Evolutionary conservation across 2,329 filamentous ascomycete genomes (phyloP).

Genomic region (Claviceps fusiformis): DNA sequence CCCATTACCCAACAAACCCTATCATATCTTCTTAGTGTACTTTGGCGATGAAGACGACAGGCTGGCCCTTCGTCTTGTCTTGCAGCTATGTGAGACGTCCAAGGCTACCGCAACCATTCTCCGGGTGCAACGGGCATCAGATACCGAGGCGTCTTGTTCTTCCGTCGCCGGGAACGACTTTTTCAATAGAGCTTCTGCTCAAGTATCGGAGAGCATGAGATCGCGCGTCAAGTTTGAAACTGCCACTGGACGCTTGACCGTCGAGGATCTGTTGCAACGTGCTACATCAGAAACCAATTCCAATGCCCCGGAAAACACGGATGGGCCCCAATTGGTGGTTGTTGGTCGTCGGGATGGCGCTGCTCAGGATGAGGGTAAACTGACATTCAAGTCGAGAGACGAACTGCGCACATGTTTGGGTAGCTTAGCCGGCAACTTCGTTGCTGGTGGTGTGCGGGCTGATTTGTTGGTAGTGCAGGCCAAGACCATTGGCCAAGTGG

Average conservation of each 20-base stretch:
- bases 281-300: constrained; percentile 7
- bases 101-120: constrained; percentile 67
- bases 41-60: constrained; percentile 75
- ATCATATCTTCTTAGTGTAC: constrained; percentile 80
- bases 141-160: not conserved
- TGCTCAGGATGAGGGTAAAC: constrained; percentile 12
- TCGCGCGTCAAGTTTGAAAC: constrained; percentile 12
- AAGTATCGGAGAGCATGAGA: constrained; percentile 5
- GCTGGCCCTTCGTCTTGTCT: constrained; percentile 62
- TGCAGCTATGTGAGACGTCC: constrained; percentile 71
- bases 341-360: constrained; percentile 11
- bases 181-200: constrained; percentile 6
- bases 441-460: constrained; percentile 11
- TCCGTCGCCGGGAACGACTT: constrained; percentile 2
- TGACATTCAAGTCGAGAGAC: constrained; percentile 6
- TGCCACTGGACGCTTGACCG: constrained; percentile 5
- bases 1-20: constrained; percentile 52
- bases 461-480: constrained; percentile 16
- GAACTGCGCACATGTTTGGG: constrained; percentile 13
- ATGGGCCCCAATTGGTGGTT: constrained; percentile 11
- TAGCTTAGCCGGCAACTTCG: constrained; percentile 10
- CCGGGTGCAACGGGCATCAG: constrained; percentile 14
- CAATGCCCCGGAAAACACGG: not conserved
- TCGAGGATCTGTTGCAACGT: constrained; percentile 13
- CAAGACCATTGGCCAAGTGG: constrained; percentile 12